These are phyloP conservation scores for Draba incana DNA, from an alignment of 345 rosid species.

Conservation along the genomic window DNA sequence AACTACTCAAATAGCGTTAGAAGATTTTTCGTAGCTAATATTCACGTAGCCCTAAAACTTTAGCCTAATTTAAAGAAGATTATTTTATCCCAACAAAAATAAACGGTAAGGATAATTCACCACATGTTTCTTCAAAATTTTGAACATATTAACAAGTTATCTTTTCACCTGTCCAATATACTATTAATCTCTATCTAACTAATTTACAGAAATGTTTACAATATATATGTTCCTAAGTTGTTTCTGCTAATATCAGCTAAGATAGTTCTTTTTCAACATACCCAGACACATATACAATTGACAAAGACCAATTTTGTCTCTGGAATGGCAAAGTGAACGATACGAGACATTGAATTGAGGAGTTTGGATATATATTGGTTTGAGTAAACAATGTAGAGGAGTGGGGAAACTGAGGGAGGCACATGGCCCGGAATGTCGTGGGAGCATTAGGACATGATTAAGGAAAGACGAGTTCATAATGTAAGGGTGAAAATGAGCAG, in stretches of 20 bases:
- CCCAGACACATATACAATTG: neutral
- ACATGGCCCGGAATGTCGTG: conserved; percentile 66
- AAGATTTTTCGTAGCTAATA: no score
- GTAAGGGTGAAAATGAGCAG: conserved; percentile 67
- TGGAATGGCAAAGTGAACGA: conserved; percentile 10
- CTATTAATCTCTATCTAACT: no score
- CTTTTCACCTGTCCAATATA: no score
- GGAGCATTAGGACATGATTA: conserved; percentile 69
- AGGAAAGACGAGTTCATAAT: conserved; percentile 54
- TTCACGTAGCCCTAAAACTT: no score
- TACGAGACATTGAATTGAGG: conserved; percentile 38
- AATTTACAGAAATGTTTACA: no score
- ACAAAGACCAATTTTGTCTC: neutral
- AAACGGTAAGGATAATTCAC: no score
- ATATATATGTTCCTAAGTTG: no score
- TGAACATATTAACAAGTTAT: no score
- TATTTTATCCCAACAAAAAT: no score
- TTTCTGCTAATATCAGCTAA: neutral
- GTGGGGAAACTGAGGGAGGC: conserved; percentile 40
- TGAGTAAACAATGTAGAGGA: conserved; percentile 26
- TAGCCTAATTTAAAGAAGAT: no score
- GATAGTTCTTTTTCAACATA: neutral
- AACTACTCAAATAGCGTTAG: no score
- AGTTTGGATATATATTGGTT: conserved; percentile 30
- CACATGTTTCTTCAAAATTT: no score